A percentile compares a stretch with the other conserved stretches of the same genome.
Evolutionary conservation across 2,329 filamentous ascomycete species (phyloP).

Genomic region (Cordyceps cicadae): DNA sequence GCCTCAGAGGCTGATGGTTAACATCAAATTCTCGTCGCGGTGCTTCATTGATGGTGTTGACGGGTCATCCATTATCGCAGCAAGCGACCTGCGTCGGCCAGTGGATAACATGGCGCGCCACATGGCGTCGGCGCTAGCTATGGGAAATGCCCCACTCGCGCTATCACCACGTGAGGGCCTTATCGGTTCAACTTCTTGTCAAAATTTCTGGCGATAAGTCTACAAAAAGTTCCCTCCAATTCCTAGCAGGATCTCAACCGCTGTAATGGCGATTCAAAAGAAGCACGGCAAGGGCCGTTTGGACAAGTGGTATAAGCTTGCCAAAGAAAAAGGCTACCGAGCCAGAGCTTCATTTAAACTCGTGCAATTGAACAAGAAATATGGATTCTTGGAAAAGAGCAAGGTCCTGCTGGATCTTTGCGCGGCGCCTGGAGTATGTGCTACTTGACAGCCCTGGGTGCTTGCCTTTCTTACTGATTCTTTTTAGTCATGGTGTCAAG

Average conservation of each 20-base stretch:
- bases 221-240: conserved; percentile 5
- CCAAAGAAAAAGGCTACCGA: conserved; percentile 96
- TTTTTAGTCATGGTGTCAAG: conserved; percentile 81
- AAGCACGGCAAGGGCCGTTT: conserved; percentile 98
- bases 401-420: conserved; percentile 96
- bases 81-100: neutral
- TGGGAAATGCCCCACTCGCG: neutral
- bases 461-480: neutral
- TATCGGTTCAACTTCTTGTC: conserved; percentile 21
- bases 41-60: conserved; percentile 5
- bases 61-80: neutral
- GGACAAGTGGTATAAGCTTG: conserved; percentile 98
- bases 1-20: conserved; percentile 4
- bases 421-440: conserved; percentile 77
- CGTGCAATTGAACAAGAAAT: conserved; percentile 98
- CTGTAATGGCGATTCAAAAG: conserved; percentile 83
- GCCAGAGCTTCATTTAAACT: conserved; percentile 96
- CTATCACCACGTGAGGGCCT: conserved; percentile 28
- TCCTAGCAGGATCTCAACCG: neutral
- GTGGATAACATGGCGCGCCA: neutral
- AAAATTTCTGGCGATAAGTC: conserved; percentile 26
- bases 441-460: neutral
- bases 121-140: neutral
- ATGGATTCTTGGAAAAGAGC: conserved; percentile 94
- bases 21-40: neutral